Base-by-base conservation (phyloP, 352 stramenopile genomes). In the Globisporangium carolinianum region DNA sequence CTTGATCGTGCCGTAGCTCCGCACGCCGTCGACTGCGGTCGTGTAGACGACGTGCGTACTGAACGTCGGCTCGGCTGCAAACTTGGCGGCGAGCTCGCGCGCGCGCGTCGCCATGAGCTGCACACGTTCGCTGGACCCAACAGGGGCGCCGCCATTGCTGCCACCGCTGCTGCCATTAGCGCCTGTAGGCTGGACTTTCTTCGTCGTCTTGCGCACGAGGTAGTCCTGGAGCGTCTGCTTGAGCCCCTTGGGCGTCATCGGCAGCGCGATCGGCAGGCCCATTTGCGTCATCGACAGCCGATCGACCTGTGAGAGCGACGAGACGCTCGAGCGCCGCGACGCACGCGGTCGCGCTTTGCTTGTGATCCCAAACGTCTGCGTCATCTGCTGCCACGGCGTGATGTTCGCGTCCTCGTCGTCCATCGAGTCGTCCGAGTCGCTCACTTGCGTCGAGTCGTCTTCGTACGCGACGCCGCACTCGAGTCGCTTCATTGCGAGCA, bases 371-470 rank as follows among this genome's bases (percentile, higher is more conserved):
- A 91, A 89, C 6, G 79, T 91, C 47, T 89, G 80, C 1, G 82
- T 91, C 79, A 91, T 91, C 62, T 91, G 82, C 51, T 91, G 82
- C 82, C 82, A 91, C 15, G 80, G 82, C 0, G 82, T 90, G 76
- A 91, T 87, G 32, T 59, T 80, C 68, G 87, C 82, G 51, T 91
- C 78, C 56, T 83, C 78, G 37, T 91, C 82, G 35, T 76, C 88
- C 39, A 12, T 12, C 18, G 76, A 88, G 35, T 89, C 77, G 39
- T 84, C 79, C 24, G 77, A 91, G 66, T 91, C 82, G 51, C 82
- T 91, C n/a, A 87, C 75, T 76, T 91, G 80, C 1, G 82, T 91
- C 37, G 77, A 89, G 62, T 91, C 80, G 37, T 91, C 79, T 38
- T 89, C 76, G 54, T 90, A 91, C 2, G 65, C 73, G 18, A 91